phyloP scores from a whole-genome alignment of 306 rosid genomes.

The Casuarina cunninghamiana region DNA sequence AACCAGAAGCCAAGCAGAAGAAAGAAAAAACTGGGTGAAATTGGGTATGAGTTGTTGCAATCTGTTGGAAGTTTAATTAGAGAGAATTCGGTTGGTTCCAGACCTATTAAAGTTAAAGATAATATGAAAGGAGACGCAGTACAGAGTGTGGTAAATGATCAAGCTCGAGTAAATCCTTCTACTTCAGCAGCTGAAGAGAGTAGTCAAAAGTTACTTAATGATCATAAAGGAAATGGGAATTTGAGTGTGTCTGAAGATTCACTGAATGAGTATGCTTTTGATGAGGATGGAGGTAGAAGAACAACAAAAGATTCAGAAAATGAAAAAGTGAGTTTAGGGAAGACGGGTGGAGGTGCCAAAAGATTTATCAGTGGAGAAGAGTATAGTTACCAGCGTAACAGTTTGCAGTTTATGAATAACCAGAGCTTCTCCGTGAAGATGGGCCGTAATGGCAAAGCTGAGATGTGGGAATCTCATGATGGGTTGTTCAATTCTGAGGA shows the following conservation, averaged over 20 bases:
- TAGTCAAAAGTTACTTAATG: conserved; percentile 34
- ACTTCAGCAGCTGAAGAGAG: conserved; percentile 33
- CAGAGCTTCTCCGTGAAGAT: conserved; percentile 49
- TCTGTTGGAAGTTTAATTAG: conserved; percentile 59
- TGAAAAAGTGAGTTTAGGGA: conserved; percentile 34
- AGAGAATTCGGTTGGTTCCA: conserved; percentile 46
- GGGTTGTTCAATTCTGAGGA: conserved; percentile 53
- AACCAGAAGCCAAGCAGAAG: conserved; percentile 51
- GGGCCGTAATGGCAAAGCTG: conserved; percentile 39
- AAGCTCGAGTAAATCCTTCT: conserved; percentile 26
- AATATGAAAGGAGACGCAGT: conserved; percentile 41
- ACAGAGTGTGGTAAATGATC: conserved; percentile 36
- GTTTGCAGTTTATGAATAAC: conserved; percentile 47
- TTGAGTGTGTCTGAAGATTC: conserved; percentile 38
- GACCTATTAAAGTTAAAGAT: conserved; percentile 46
- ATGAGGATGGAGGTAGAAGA: conserved; percentile 35
- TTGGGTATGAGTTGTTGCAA: conserved; percentile 57
- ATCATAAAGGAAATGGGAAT: conserved; percentile 26
- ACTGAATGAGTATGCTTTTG: conserved; percentile 26
- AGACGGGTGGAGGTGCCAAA: conserved; percentile 19
- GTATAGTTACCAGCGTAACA: conserved; percentile 41
- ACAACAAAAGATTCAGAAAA: conserved; percentile 26
- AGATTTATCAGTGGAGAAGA: conserved; percentile 36
- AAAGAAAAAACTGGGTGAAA: conserved; percentile 58
- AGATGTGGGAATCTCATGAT: conserved; percentile 55